Base-by-base conservation (phyloP, 2,329 filamentous ascomycete genomes). In the Aspergillus spinulosporus region DNA sequence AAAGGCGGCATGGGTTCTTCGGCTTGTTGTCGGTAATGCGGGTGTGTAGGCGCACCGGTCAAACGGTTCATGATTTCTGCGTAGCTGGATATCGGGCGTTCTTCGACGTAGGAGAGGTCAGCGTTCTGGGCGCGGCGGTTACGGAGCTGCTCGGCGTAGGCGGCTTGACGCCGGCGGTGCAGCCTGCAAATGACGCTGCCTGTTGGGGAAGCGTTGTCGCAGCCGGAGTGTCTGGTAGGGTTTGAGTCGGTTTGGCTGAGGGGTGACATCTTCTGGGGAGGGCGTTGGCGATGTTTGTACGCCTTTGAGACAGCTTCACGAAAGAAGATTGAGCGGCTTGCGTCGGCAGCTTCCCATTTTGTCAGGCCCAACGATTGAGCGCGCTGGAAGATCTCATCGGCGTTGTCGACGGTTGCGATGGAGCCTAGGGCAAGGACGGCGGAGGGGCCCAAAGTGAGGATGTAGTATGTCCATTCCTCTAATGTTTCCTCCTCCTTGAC, bases 381-480 rank as follows among this genome's bases (percentile, higher is more conserved):
- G 28, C 79, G 69, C 8, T 74, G 72, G 64, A 87, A 86, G 9
- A 78, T 80, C 3, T 72, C 69, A 11, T 72, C 62, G 31, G 70
- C 70, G 49, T 69, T 72, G 32, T 72, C 76, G 52, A 69, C 73
- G 40, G 66, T 72, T 50, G 70, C 73, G 52, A 72, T 67, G 60
- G 54, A 79, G 52, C 70, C 77, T 57, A 87, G 76, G 5, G 79
- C 75, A 11, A 86, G 72, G 8, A 86, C 75, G 1, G 80, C 78
- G 5, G 78, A 77, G 7, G 82, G 82, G 4, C 84, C 85, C 12
- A 85, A 76, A 0, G 83, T 85, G 34, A 86, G 72, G 29, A 87
- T 71, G 63, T 85, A 83, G 52, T 78, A 78, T 14, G 80, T 82
- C 84, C 84, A 88, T 67, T 86, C 83, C 64, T 85, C 82, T 21